Base-by-base conservation (phyloP, 2,329 filamentous ascomycete species). In the Paecilomyces fulvus region DNA sequence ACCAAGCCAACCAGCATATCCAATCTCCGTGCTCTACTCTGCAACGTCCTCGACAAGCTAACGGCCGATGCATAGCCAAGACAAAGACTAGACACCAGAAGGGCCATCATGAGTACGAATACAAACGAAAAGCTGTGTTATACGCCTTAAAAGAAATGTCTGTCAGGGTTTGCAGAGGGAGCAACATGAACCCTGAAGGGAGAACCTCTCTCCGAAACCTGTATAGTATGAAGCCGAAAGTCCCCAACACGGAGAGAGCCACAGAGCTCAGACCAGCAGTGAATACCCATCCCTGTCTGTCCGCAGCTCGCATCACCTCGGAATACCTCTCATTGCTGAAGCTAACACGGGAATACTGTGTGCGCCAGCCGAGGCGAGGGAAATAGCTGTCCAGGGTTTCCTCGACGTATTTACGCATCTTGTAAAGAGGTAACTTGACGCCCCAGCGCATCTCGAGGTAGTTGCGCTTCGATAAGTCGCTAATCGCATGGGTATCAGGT, bases 271-370 rank as follows among this genome's bases (percentile, higher is more conserved):
- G 54, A 4, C 67, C 64, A 7, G 69, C 60, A 50, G 82, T 72
- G 30, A 91, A 73, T 4, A 88, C 71, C 59, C 75, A 76, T 2
- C 87, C 85, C 70, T 96, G 91, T 55, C 81, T 74, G 55, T 87
- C 81, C 56, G 87, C 90, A 61, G 81, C 83, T 43, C 75, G 77
- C 31, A 90, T 81, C 3, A 97, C 88, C 59, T 95, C 87, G 0
- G 88, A 89, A 72, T 99, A 99, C 20, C 89, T 79, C 74, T 95
- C 88, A 66, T 96, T 96, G 58, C 90, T 90, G 70, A 99, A 99
- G 63, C 91, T 96, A 8, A 99, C 87, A 20, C 92, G 82, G 0
- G 88, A 85, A 69, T 99, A 99, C 74, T 96, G 90, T 1, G 94
- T 99, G 67, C 87, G 85, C 86, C 92, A 96, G 0, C 92, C 94